Evolutionary conservation across 129 eudicot genomes (phyloP).

Genomic region (Lonicera japonica): DNA sequence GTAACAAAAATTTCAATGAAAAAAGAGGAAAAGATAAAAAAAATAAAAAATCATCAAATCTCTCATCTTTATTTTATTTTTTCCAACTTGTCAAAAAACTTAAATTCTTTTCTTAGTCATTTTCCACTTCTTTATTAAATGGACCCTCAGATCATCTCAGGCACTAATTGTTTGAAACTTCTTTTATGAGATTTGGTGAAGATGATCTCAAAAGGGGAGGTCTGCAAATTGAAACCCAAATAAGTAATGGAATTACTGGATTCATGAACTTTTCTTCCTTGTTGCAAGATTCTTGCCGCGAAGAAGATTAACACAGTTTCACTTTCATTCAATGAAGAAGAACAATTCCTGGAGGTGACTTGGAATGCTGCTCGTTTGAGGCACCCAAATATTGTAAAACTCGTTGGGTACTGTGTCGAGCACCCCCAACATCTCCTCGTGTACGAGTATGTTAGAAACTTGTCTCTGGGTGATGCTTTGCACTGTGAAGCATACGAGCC

Average conservation of each 20-base stretch:
- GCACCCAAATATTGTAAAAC: slow-evolving; percentile 80
- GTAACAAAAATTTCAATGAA: too few relatives aligned
- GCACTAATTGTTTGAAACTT: too few relatives aligned
- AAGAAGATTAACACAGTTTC: slow-evolving; percentile 58
- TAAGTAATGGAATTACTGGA: not conserved
- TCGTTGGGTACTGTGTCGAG: slow-evolving; percentile 81
- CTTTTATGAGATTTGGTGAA: too few relatives aligned
- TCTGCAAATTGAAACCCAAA: too few relatives aligned
- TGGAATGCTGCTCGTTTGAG: slow-evolving; percentile 57
- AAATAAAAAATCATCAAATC: too few relatives aligned
- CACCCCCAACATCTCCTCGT: slow-evolving; percentile 74
- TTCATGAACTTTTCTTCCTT: not conserved
- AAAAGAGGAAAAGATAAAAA: too few relatives aligned
- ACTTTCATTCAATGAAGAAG: slow-evolving; percentile 76
- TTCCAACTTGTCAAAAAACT: too few relatives aligned
- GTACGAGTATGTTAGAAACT: slow-evolving; percentile 67
- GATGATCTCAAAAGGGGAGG: too few relatives aligned
- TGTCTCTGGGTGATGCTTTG: slow-evolving; percentile 69
- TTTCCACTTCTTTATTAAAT: too few relatives aligned
- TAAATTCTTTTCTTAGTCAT: too few relatives aligned
- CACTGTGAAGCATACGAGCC: slow-evolving; percentile 59
- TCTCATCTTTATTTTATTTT: too few relatives aligned
- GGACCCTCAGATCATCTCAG: too few relatives aligned
- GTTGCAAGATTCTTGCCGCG: slow-evolving; percentile 59
- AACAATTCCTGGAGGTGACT: slow-evolving; percentile 60